Percentiles rank a stretch among this genome's conserved stretches.
These are phyloP conservation scores for Sorghum bicolor DNA, from an alignment of 176 grass and related monocot genomes.

Conservation along the genomic window Sorghum_bicolor_NCBIv3 NC_012875.2:60538501-60539000, in stretches of 20 bases:
- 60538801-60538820: not conserved
- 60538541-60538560: not conserved
- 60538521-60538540: not conserved
- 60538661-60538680: not conserved
- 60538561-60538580: not conserved
- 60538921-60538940: not conserved
- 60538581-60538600: not conserved
- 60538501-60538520: not conserved
- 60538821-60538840: not conserved
- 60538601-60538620: not conserved
- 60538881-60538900: not conserved
- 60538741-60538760: not conserved
- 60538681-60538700: not conserved
- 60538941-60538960: not conserved
- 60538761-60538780: conserved; percentile 22
- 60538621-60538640: not conserved
- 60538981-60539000: not conserved
- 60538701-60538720: not conserved
- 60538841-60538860: not conserved
- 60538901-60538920: not conserved
- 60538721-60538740: too few species aligned
- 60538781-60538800: not conserved
- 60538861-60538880: not conserved
- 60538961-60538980: not conserved
- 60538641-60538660: not conserved